Conservation (phyloP, 768 basidiomycete species). For the Kondoa malvinella region DNA sequence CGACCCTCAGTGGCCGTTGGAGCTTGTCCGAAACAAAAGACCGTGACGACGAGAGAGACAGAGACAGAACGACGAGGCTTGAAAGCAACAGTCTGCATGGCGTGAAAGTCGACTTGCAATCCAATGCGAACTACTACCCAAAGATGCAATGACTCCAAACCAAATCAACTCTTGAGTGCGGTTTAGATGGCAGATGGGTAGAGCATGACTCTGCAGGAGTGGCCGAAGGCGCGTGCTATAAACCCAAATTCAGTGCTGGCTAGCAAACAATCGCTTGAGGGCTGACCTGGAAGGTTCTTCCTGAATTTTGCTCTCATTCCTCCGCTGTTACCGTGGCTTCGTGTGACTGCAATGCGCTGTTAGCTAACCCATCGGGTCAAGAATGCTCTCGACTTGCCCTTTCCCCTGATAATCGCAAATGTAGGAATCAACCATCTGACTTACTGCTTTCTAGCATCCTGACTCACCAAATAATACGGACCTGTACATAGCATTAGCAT, state of each 20-base stretch:
- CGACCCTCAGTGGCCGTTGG: no score
- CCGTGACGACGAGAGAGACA: no score
- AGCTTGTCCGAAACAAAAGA: no score
- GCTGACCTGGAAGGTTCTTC: constrained; percentile 86
- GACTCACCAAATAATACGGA: constrained; percentile 7
- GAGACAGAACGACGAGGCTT: no score
- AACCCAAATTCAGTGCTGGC: no score
- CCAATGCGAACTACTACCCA: no score
- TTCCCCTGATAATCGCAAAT: no score
- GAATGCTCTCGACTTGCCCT: not conserved
- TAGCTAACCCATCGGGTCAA: not conserved
- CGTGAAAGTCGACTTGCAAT: no score
- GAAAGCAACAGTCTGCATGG: no score
- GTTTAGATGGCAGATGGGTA: constrained; percentile 54
- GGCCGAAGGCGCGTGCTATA: constrained; percentile 86
- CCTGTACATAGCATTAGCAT: not conserved
- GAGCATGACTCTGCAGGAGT: constrained; percentile 80
- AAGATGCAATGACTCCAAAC: no score
- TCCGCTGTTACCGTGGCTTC: constrained; percentile 54
- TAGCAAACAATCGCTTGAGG: no score
- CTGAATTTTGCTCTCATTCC: constrained; percentile 95
- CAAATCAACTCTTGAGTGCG: not conserved
- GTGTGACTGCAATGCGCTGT: not conserved
- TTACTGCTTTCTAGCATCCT: constrained; percentile 20
- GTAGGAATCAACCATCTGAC: no score